These are phyloP conservation scores for Talaromyces sp. DNA, from an alignment of 2,329 filamentous ascomycete species.

Conservation along the genomic window DNA sequence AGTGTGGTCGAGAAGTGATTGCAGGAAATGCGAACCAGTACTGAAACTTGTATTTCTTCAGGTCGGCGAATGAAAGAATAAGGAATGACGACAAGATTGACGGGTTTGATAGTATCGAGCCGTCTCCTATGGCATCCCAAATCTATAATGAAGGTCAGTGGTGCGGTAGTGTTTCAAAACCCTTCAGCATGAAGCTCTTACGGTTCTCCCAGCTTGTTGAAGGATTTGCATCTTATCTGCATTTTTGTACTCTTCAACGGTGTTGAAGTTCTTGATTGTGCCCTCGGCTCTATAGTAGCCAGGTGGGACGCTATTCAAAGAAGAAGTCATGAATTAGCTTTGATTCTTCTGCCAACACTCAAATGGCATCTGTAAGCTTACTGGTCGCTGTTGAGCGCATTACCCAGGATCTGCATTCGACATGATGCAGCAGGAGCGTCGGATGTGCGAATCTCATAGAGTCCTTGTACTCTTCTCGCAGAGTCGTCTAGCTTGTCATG, in stretches of 20 bases:
- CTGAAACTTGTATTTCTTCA: conserved; percentile 97
- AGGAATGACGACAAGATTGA: conserved; percentile 87
- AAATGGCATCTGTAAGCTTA: conserved; percentile 50
- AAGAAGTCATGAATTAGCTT: neutral
- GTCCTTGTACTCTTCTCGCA: conserved; percentile 76
- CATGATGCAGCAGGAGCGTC: conserved; percentile 74
- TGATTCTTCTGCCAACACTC: neutral
- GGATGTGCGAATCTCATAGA: conserved; percentile 78
- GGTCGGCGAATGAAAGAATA: conserved; percentile 86
- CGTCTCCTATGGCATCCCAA: conserved; percentile 96
- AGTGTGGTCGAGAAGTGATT: conserved; percentile 81
- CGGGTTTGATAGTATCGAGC: conserved; percentile 91
- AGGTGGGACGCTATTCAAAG: conserved; percentile 58
- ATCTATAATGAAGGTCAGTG: conserved; percentile 57
- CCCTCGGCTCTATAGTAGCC: conserved; percentile 82
- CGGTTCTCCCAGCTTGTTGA: conserved; percentile 73
- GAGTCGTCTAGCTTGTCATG: conserved; percentile 97
- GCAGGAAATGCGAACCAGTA: conserved; percentile 98
- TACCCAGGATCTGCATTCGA: conserved; percentile 86
- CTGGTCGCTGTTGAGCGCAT: conserved; percentile 79
- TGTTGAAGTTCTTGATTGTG: conserved; percentile 94
- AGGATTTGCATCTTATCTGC: conserved; percentile 77
- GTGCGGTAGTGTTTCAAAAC: neutral
- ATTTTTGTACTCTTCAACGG: conserved; percentile 86
- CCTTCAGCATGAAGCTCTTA: conserved; percentile 41